Conservation (phyloP, 768 basidiomycete species). For the Pleurotus eryngii region DNA sequence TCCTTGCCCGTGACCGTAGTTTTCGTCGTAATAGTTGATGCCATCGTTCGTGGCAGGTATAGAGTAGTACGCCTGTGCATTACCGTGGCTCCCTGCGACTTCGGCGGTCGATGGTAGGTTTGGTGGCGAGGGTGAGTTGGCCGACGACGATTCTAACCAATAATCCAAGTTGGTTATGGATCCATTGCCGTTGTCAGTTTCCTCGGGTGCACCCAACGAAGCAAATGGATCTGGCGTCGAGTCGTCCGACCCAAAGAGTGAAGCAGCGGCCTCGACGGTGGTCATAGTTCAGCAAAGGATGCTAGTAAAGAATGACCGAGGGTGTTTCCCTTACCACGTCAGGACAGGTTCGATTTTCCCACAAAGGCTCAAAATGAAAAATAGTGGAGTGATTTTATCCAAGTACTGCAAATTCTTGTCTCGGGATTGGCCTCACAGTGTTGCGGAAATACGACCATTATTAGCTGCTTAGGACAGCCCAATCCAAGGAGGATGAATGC, state of each 20-base stretch:
- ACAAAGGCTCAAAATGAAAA: background rate
- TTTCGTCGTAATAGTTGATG: conserved; percentile 10
- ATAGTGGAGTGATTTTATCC: too few relatives aligned
- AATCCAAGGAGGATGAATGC: too few relatives aligned
- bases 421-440: too few relatives aligned
- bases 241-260: conserved; percentile 73
- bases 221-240: conserved; percentile 62
- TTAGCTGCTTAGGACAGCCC: too few relatives aligned
- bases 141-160: background rate
- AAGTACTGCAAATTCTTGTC: too few relatives aligned
- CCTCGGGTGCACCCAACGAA: conserved; percentile 40
- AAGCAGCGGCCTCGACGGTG: conserved; percentile 73
- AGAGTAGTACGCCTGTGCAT: background rate
- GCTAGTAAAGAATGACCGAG: background rate
- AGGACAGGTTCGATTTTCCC: conserved; percentile 5
- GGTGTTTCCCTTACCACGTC: conserved; percentile 7
- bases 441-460: too few relatives aligned
- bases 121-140: background rate
- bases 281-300: conserved; percentile 40
- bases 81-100: background rate
- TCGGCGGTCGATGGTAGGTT: background rate
- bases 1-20: conserved; percentile 17
- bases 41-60: conserved; percentile 8
- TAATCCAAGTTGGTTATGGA: background rate
- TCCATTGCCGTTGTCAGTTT: background rate